Percentiles rank a stretch among this genome's conserved stretches.
phyloP scores from a whole-genome alignment of 2,329 filamentous ascomycete genomes.

The Colletotrichum ledebouriae region DNA sequence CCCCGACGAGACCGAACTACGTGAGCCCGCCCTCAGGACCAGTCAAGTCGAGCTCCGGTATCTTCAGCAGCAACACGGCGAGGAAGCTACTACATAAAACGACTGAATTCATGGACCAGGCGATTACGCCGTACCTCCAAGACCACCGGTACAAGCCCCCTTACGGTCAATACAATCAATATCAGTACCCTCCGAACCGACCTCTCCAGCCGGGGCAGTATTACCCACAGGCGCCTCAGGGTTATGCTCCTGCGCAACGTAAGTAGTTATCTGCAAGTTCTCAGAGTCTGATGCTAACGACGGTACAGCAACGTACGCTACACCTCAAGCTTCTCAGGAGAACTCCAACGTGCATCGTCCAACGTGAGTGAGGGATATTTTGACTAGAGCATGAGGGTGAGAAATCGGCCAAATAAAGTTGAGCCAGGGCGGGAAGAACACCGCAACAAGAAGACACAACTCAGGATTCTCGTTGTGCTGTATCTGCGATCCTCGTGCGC shows the following conservation, averaged over 20 bases:
- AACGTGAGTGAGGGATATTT: not conserved
- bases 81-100: slow-evolving; percentile 54
- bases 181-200: slow-evolving; percentile 4
- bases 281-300: not conserved
- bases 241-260: slow-evolving; percentile 30
- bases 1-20: slow-evolving; percentile 26
- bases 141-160: slow-evolving; percentile 39
- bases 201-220: slow-evolving; percentile 26
- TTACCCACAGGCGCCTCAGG: slow-evolving; percentile 21
- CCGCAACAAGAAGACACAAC: no score
- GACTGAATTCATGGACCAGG: slow-evolving; percentile 52
- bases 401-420: no score
- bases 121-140: slow-evolving; percentile 44
- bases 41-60: slow-evolving; percentile 39
- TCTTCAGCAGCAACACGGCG: slow-evolving; percentile 52
- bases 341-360: slow-evolving; percentile 8
- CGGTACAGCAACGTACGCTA: slow-evolving; percentile 31
- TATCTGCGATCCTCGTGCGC: no score
- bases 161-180: slow-evolving; percentile 24
- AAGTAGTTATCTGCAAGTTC: slow-evolving; percentile 5
- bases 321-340: slow-evolving; percentile 2
- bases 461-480: no score
- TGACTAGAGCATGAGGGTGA: not conserved
- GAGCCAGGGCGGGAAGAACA: no score
- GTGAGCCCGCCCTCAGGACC: not conserved